These are phyloP conservation scores for Fusarium poae DNA, from an alignment of 2,329 filamentous ascomycete genomes.

Conservation along the genomic window DNA sequence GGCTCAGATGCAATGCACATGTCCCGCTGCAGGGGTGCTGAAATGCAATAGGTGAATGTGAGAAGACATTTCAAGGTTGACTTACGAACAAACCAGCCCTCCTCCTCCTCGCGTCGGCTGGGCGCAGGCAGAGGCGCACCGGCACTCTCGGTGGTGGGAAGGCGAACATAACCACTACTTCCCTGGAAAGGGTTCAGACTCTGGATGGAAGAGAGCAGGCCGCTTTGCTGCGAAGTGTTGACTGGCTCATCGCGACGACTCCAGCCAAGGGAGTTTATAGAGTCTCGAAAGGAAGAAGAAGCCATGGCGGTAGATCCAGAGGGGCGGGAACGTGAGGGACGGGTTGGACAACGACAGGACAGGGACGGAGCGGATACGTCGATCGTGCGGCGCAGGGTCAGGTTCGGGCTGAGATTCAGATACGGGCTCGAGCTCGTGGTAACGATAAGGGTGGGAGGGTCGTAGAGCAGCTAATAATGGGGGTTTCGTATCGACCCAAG, in stretches of 20 bases:
- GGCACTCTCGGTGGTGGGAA: slow-evolving; percentile 85
- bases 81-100: slow-evolving; percentile 96
- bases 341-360: slow-evolving; percentile 37
- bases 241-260: slow-evolving; percentile 85
- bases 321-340: slow-evolving; percentile 37
- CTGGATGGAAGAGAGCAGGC: slow-evolving; percentile 83
- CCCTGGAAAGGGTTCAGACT: slow-evolving; percentile 86
- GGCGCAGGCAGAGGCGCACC: slow-evolving; percentile 89
- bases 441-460: slow-evolving; percentile 43
- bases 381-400: slow-evolving; percentile 46
- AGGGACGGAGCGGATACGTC: slow-evolving; percentile 46
- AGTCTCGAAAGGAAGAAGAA: slow-evolving; percentile 90
- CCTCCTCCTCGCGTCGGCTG: slow-evolving; percentile 90
- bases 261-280: slow-evolving; percentile 95
- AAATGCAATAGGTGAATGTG: slow-evolving; percentile 42
- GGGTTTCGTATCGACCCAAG: slow-evolving; percentile 34
- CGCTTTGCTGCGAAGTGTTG: slow-evolving; percentile 76
- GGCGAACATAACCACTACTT: slow-evolving; percentile 86
- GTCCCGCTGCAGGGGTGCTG: slow-evolving; percentile 60
- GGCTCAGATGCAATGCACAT: slow-evolving; percentile 60
- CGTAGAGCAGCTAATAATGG: slow-evolving; percentile 22
- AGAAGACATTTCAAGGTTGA: slow-evolving; percentile 51
- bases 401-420: slow-evolving; percentile 35
- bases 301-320: slow-evolving; percentile 70
- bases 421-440: slow-evolving; percentile 41